Base-by-base conservation (phyloP, 2,329 filamentous ascomycete species). In the Sarocladium strictum region DNA sequence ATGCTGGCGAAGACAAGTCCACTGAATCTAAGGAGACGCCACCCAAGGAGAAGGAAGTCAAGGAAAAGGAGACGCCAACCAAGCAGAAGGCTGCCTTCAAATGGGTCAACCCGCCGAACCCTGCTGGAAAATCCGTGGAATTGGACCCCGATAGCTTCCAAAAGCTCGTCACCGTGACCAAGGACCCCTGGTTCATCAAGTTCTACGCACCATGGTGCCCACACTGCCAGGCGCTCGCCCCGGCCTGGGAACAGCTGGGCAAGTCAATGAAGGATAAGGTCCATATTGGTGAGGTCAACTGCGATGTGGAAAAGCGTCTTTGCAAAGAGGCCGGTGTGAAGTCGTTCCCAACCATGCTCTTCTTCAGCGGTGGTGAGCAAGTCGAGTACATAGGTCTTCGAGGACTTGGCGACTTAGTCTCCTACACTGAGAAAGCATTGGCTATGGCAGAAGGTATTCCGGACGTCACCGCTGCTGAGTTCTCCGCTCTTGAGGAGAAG, bases 171-270 rank as follows among this genome's bases (percentile, higher is more conserved):
- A 96, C 90, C 2, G 88, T 86, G 67, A 91, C 90, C 0, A 84
- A 89, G 59, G 91, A 97, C 59, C 87, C 92, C 5, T 99, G 94
- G 94, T 97, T 99, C 66, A 85, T 99, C 77, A 99, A 99, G 71
- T 97, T 99, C 69, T 97, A 97, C 68, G 92, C 90, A 17, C 95
- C 94, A 5, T 97, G 93, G 94, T 99, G 94, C 69, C 84, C 86
- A 62, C 94, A 99, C 72, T 99, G 95, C 71, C 89, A 96, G 72
- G 89, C 89, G 35, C 84, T 99, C 79, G 90, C 88, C 33, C 89
- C 94, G 2, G 91, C 85, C 59, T 99, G 94, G 94, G 77, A 84
- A 58, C 88, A 93, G 64, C 83, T 99, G 71, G 89, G 89, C 43
- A 91, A 92, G 67, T 90, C 93, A 65, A 94, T 97, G 89, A 84